A percentile compares a stretch with the other conserved stretches of the same genome.
phyloP scores from a whole-genome alignment of 2,329 filamentous ascomycete species.

The Ophiocordyceps camponoti-floridani region DNA sequence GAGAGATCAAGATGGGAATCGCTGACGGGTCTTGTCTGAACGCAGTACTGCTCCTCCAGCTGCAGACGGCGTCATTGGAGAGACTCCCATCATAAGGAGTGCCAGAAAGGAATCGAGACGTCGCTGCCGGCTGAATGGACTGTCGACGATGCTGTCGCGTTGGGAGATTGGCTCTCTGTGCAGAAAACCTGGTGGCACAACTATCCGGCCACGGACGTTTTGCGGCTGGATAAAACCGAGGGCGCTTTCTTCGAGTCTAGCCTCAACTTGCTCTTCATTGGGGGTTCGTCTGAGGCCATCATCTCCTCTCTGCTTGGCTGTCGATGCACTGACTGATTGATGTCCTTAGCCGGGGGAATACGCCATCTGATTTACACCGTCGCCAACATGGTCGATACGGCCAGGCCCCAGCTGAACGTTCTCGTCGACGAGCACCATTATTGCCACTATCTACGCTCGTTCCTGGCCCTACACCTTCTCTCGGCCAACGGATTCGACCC shows the following conservation, averaged over 20 bases:
- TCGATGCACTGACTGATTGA: too few relatives aligned
- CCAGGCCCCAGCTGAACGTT: slow-evolving; percentile 4
- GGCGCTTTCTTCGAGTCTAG: slow-evolving; percentile 6
- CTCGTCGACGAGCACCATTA: slow-evolving; percentile 2
- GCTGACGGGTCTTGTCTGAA: too few relatives aligned
- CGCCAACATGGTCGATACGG: slow-evolving; percentile 5
- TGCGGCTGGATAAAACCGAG: slow-evolving; percentile 10
- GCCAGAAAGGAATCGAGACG: too few relatives aligned
- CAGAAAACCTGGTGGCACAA: slow-evolving; percentile 4
- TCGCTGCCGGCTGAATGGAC: too few relatives aligned
- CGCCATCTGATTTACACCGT: slow-evolving; percentile 11
- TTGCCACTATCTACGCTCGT: slow-evolving; percentile 1
- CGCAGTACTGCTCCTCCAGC: too few relatives aligned
- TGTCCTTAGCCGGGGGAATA: slow-evolving; percentile 7
- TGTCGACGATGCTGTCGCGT: too few relatives aligned
- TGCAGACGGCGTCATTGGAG: too few relatives aligned
- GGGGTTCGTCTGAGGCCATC: slow-evolving; percentile 5
- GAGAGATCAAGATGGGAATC: too few relatives aligned
- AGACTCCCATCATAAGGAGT: too few relatives aligned
- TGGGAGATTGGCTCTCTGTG: neutral
- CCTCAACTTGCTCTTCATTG: slow-evolving; percentile 7
- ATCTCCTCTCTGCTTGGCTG: neutral
- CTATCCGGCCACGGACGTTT: slow-evolving; percentile 8
- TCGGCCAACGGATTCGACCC: slow-evolving; percentile 3
- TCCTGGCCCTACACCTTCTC: slow-evolving; percentile 5